Evolutionary conservation across 1,284 basidiomycete species (phyloP).

Genomic region (Schizophyllum commune): DNA sequence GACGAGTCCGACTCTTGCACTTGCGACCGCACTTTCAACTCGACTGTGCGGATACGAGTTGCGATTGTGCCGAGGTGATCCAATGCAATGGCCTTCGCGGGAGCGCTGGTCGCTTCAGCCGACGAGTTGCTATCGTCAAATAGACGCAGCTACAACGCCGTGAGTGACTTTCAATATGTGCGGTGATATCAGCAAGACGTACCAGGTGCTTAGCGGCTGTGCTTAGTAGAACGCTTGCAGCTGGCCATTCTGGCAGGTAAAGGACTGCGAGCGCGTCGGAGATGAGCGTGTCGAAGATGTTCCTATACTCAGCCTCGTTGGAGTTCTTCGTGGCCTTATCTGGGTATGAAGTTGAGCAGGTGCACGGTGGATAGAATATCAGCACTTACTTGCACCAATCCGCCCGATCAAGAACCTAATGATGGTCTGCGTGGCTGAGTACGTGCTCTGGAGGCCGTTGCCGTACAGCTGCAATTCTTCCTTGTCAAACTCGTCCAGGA

Average conservation of each 20-base stretch:
- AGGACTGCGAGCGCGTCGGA: conserved; percentile 84
- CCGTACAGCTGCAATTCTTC: conserved; percentile 62
- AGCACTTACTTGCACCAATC: conserved; percentile 23
- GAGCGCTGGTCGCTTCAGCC: conserved; percentile 61
- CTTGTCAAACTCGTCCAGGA: conserved; percentile 55
- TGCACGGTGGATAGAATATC: neutral
- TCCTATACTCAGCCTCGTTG: conserved; percentile 85
- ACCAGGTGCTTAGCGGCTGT: conserved; percentile 83
- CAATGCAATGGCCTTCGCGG: conserved; percentile 81
- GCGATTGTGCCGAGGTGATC: conserved; percentile 94
- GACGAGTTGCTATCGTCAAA: conserved; percentile 76
- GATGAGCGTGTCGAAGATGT: conserved; percentile 86
- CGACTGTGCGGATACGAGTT: conserved; percentile 63
- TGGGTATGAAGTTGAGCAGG: conserved; percentile 49
- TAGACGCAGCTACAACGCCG: conserved; percentile 49
- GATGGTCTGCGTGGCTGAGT: conserved; percentile 79
- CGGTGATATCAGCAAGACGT: neutral
- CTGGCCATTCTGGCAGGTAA: conserved; percentile 97
- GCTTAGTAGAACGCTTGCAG: conserved; percentile 72
- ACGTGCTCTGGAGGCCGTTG: conserved; percentile 67
- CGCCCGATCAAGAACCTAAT: conserved; percentile 79
- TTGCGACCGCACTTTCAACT: conserved; percentile 25
- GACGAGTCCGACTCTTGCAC: too few species aligned
- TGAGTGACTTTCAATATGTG: conserved; percentile 1
- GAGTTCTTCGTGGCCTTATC: conserved; percentile 81